Evolutionary conservation across 306 rosid species (phyloP).

Genomic region (Mucuna pruriens): DNA sequence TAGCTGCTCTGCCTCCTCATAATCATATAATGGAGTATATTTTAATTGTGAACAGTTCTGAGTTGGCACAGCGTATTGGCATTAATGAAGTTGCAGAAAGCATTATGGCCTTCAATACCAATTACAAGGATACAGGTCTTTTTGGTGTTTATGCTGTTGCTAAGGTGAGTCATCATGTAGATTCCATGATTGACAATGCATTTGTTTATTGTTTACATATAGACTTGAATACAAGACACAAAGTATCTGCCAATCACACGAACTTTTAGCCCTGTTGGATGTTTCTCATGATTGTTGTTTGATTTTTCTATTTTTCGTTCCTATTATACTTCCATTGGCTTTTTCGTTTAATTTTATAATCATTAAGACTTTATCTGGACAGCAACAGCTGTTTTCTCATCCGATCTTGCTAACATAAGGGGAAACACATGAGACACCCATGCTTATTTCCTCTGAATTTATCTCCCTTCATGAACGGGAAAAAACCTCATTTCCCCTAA

Average conservation of each 20-base stretch:
- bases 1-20: not conserved
- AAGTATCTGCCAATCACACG: not conserved
- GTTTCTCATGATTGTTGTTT: not conserved
- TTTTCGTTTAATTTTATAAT: not conserved
- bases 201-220: not conserved
- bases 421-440: not conserved
- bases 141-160: constrained; percentile 41
- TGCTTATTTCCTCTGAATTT: not conserved
- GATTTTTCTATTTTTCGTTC: not conserved
- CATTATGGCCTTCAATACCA: constrained; percentile 40
- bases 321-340: not conserved
- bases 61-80: constrained; percentile 40
- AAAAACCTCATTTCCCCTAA: not conserved
- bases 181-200: not conserved
- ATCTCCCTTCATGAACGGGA: not conserved
- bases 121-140: constrained; percentile 40
- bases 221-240: not conserved
- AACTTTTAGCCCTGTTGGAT: not conserved
- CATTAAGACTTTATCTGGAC: not conserved
- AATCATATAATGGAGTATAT: not conserved
- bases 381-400: not conserved
- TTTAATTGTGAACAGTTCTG: constrained; percentile 36
- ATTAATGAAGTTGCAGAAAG: constrained; percentile 45
- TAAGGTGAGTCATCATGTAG: constrained; percentile 22
- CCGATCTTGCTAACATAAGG: not conserved